Evolutionary conservation across 1,284 basidiomycete species (phyloP), one percentile per base, ranked within the genome.

Genomic region (Sphagnurus paluster): DNA sequence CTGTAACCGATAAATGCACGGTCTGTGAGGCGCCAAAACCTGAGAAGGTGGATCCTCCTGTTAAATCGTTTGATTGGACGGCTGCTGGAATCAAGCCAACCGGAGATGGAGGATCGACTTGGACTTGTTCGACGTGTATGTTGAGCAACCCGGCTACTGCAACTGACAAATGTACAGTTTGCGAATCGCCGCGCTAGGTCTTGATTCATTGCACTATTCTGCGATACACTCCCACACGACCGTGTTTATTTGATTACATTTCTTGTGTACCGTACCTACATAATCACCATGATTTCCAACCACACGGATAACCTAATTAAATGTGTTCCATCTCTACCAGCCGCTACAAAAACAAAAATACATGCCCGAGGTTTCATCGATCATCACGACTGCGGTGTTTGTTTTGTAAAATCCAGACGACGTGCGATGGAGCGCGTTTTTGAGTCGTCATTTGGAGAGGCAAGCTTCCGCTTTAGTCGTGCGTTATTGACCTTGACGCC

Each of bases 91-190:
- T 48, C 9, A 53, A 53, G 23, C 45, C 52, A 2, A 29, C 45
- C 7, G 74, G 57, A n/a, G 47, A 44, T 20, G 36, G 14, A 0
- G 44, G 29, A 23, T 9, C 33, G 28, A 46, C 16, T 16, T 80
- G 77, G 78, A 68, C 50, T 7, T 80, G 78, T 54, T 57, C 62
- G 2, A 49, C 56, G 4, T 80, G 79, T 50, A 62, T 61, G 56
- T 52, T 75, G 19, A 57, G 68, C 39, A 82, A 80, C 52, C 63
- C 71, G 3, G 66, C 63, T 5, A 61, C 56, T 8, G 74, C 70
- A 2, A 69, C 58, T 30, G 65, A 67, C 30, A 77, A 79, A 58
- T 84, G 82, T 56, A 67, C 64, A 0, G 52, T 77, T 33, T 84
- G 82, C 48, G 79, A 80, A 25, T 49, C 69, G 1, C 69, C 70